phyloP scores from a whole-genome alignment of 2,329 filamentous ascomycete species.

The Stagonosporopsis rhizophila region DNA sequence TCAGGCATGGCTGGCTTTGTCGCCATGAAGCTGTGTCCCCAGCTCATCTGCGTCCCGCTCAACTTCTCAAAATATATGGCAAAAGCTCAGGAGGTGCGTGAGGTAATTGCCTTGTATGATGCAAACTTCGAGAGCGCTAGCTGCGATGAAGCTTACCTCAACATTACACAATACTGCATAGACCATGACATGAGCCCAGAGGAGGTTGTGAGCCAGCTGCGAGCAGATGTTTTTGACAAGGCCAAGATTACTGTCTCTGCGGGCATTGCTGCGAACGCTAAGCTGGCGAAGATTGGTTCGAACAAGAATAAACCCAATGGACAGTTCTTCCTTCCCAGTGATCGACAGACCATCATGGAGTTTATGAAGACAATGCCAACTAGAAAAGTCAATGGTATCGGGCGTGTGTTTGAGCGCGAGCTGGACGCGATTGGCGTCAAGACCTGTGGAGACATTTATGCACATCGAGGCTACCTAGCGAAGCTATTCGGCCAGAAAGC shows the following conservation, averaged over 20 bases:
- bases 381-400: conserved; percentile 93
- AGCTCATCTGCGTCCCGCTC: conserved; percentile 79
- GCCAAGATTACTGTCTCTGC: conserved; percentile 90
- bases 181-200: conserved; percentile 72
- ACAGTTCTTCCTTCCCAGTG: conserved; percentile 77
- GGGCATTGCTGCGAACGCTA: conserved; percentile 91
- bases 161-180: conserved; percentile 84
- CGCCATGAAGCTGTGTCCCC: conserved; percentile 89
- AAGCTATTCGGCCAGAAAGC: conserved; percentile 91
- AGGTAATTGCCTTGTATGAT: conserved; percentile 86
- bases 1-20: conserved; percentile 97
- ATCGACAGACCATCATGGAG: conserved; percentile 76
- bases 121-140: conserved; percentile 90
- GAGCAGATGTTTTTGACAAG: conserved; percentile 75
- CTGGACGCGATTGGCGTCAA: conserved; percentile 85
- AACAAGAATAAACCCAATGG: conserved; percentile 98
- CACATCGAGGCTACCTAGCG: conserved; percentile 73
- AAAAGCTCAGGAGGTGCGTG: conserved; percentile 87
- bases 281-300: conserved; percentile 92
- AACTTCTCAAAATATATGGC: conserved; percentile 91
- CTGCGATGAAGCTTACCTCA: conserved; percentile 95
- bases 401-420: conserved; percentile 90
- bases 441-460: conserved; percentile 87
- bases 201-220: conserved; percentile 78
- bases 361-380: conserved; percentile 88